Base-by-base conservation (phyloP, 257 asterid species). In the Solanum pimpinellifolium region DNA sequence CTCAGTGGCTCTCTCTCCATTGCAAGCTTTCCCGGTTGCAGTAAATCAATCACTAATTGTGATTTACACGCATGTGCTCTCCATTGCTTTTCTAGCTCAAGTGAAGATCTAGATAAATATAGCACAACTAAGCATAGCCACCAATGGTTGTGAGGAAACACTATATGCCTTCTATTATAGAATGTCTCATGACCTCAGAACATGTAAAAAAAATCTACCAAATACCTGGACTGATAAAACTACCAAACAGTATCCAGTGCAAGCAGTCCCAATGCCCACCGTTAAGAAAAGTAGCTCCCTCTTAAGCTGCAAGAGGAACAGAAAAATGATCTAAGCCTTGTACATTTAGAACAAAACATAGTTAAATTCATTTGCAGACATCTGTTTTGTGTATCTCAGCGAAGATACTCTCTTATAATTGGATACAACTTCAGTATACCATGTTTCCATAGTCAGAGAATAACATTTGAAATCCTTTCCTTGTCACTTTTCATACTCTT, bases 231-330 rank as follows among this genome's bases (percentile, higher is more conserved):
- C 86, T 7, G 99, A 97, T 75, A 97, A 94, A 83, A 92, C 93
- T 82, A 92, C 86, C 14, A 96, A 95, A 89, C 99, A 97, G 90
- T 97, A 97, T 89, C 99, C 99, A 85, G 92, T 92, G 84, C 99
- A 97, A 37, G 95, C 98, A 86, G 97, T 90, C 90, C 99, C 99
- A 69, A 97, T 91, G 42, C 93, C 93, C 89, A 93, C 95, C 1
- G 98, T 97, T 89, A 96, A 88, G 75, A 94, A 93, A 47, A 96
- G 92, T 87, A 96, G 91, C 89, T 97, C 99, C 91, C 95, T 94
- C 93, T 96, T 97, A 69, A 97, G 97, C 99, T 97, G 96, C 92
- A 93, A 87, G 37, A 39, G 47, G 83, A 72, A 86, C 78, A 8
- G 39, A 86, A 46, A 72, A 80, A 80, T 47, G 44, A 18, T 27